Percentiles rank a stretch among this genome's conserved stretches.
Evolutionary conservation across 805 yeast genomes (phyloP).

Genomic region (Saccharomycopsis lassenensis): DNA sequence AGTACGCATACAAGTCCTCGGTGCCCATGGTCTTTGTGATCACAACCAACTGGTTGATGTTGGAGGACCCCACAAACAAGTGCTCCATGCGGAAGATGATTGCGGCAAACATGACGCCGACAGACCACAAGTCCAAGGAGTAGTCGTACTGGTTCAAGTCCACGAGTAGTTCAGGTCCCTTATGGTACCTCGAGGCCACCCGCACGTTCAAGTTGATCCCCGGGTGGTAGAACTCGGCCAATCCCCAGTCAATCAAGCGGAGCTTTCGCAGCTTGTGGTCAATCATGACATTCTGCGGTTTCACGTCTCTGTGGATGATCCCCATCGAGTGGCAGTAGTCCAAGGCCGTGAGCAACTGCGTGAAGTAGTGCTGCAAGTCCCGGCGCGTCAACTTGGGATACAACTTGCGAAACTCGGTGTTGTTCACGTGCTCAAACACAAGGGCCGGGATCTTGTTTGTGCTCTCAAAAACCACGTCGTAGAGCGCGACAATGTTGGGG

Average conservation of each 20-base stretch:
- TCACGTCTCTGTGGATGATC: constrained; percentile 90
- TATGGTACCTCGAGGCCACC: constrained; percentile 86
- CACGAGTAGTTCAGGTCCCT: constrained; percentile 85
- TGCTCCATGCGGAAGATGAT: constrained; percentile 87
- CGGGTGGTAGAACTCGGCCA: constrained; percentile 88
- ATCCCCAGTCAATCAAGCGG: constrained; percentile 89
- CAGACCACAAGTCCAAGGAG: constrained; percentile 87
- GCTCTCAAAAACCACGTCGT: constrained; percentile 76
- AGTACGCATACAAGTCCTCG: constrained; percentile 59
- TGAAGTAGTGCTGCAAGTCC: constrained; percentile 78
- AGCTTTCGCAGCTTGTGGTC: constrained; percentile 63
- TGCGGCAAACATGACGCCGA: constrained; percentile 88
- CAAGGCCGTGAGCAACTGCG: constrained; percentile 68
- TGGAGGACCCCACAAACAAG: constrained; percentile 83
- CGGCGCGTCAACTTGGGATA: constrained; percentile 66
- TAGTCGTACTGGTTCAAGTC: constrained; percentile 85
- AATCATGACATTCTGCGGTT: constrained; percentile 93
- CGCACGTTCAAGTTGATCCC: constrained; percentile 86
- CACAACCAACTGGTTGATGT: constrained; percentile 84
- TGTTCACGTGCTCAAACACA: constrained; percentile 74
- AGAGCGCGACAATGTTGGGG: constrained; percentile 65
- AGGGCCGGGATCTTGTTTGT: constrained; percentile 76
- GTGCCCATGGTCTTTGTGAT: constrained; percentile 84
- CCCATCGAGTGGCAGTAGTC: constrained; percentile 93
- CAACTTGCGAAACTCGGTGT: constrained; percentile 70